Conservation (phyloP, 2,329 filamentous ascomycete genomes). For the Magnaporthiopsis poae region DNA sequence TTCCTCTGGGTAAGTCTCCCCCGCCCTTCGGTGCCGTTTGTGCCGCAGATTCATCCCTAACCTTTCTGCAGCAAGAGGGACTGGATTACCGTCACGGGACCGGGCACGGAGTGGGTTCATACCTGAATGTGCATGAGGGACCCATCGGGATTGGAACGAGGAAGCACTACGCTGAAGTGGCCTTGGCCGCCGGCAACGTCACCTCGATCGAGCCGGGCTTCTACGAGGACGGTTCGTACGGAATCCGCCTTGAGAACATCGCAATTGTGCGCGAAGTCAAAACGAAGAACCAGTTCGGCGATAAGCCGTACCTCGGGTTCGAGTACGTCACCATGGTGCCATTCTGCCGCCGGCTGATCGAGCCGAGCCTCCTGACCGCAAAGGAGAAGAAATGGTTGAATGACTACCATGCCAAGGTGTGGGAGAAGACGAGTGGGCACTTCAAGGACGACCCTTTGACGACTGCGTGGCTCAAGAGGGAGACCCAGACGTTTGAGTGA, state of each 20-base stretch:
- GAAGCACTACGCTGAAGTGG: conserved; percentile 81
- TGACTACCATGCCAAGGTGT: conserved; percentile 69
- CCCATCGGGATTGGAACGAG: conserved; percentile 92
- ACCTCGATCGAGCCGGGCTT: conserved; percentile 94
- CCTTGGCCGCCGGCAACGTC: conserved; percentile 83
- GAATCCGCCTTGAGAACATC: conserved; percentile 93
- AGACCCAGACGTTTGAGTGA: conserved; percentile 56
- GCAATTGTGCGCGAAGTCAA: conserved; percentile 82
- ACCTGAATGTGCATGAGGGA: conserved; percentile 92
- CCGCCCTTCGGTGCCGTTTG: conserved; percentile 1
- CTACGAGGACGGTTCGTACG: conserved; percentile 91
- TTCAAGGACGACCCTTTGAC: conserved; percentile 66
- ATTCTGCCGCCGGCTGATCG: conserved; percentile 81
- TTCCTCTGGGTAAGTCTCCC: conserved; percentile 65
- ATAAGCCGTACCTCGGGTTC: conserved; percentile 88
- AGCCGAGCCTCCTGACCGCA: conserved; percentile 58
- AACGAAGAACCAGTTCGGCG: conserved; percentile 79
- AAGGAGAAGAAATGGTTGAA: conserved; percentile 81
- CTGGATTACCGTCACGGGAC: conserved; percentile 95
- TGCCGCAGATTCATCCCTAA: conserved; percentile 14
- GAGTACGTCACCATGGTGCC: conserved; percentile 97
- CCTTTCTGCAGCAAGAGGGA: conserved; percentile 50
- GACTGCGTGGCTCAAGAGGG: conserved; percentile 71
- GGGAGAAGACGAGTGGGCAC: conserved; percentile 67
- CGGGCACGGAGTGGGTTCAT: conserved; percentile 90